These are phyloP conservation scores for Solanum gracilifrons DNA, from an alignment of 257 asterid genomes.

Conservation along the genomic window DNA sequence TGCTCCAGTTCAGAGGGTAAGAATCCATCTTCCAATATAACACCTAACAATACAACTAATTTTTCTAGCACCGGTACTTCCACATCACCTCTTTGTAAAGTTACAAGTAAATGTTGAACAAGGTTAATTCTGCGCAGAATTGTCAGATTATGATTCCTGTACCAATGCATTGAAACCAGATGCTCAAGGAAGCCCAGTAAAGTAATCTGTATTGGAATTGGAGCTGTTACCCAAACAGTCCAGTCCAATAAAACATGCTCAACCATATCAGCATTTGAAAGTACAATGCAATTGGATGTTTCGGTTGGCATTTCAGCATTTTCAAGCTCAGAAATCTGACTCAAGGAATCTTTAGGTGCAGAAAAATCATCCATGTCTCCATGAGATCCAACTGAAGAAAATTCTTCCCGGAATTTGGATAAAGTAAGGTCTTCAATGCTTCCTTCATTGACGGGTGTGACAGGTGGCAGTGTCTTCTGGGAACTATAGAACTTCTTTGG, in stretches of 20 bases:
- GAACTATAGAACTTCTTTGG: conserved; percentile 44
- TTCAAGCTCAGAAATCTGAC: conserved; percentile 88
- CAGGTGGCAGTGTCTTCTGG: conserved; percentile 46
- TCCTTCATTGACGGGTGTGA: conserved; percentile 36
- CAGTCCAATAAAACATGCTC: conserved; percentile 98
- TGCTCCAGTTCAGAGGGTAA: conserved; percentile 94
- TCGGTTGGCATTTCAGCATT: conserved; percentile 61
- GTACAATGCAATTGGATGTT: conserved; percentile 91
- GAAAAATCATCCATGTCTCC: conserved; percentile 93
- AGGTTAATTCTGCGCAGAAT: conserved; percentile 92
- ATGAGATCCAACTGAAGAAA: conserved; percentile 83
- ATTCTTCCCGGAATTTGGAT: conserved; percentile 74
- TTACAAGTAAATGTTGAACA: conserved; percentile 91
- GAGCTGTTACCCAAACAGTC: conserved; percentile 95
- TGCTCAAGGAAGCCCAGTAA: conserved; percentile 95
- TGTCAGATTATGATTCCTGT: conserved; percentile 93
- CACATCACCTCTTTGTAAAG: conserved; percentile 97
- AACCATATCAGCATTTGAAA: conserved; percentile 97
- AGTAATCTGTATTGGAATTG: conserved; percentile 76
- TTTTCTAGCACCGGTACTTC: conserved; percentile 95
- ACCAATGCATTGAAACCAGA: conserved; percentile 99
- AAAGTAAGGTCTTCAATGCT: conserved; percentile 66
- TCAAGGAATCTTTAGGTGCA: conserved; percentile 73
- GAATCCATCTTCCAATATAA: conserved; percentile 93
- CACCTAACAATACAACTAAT: conserved; percentile 82